Percentiles rank a stretch among this genome's conserved stretches.
phyloP scores from a whole-genome alignment of 2,329 filamentous ascomycete species.

The Aspergillus felis region DNA sequence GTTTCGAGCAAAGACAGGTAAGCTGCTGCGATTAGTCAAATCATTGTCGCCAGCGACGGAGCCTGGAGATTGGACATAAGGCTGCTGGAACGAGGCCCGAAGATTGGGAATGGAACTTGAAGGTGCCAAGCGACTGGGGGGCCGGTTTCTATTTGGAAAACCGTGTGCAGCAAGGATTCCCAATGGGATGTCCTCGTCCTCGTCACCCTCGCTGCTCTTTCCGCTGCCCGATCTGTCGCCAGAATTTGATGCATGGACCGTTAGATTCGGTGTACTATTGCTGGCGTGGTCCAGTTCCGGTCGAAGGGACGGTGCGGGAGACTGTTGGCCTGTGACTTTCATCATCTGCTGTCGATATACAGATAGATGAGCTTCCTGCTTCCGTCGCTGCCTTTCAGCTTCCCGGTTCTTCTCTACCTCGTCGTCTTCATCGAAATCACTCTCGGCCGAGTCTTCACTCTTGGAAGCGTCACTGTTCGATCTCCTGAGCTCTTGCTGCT shows the following conservation, averaged over 20 bases:
- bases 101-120: slow-evolving; percentile 70
- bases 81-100: slow-evolving; percentile 50
- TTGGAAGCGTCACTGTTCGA: slow-evolving; percentile 47
- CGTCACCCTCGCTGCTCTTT: slow-evolving; percentile 55
- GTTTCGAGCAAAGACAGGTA: slow-evolving; percentile 79
- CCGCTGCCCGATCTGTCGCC: slow-evolving; percentile 35
- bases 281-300: slow-evolving; percentile 53
- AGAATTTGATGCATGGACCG: slow-evolving; percentile 35
- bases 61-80: slow-evolving; percentile 50
- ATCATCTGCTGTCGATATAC: slow-evolving; percentile 95
- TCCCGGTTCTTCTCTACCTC: slow-evolving; percentile 71
- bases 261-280: slow-evolving; percentile 61
- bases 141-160: slow-evolving; percentile 74
- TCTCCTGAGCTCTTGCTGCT: slow-evolving; percentile 65
- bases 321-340: slow-evolving; percentile 80
- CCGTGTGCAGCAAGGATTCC: slow-evolving; percentile 85
- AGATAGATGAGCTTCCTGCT: slow-evolving; percentile 85
- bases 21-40: slow-evolving; percentile 45
- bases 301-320: slow-evolving; percentile 49
- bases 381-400: slow-evolving; percentile 71
- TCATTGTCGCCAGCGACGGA: slow-evolving; percentile 51
- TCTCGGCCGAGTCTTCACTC: slow-evolving; percentile 54
- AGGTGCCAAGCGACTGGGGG: slow-evolving; percentile 63
- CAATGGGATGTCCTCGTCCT: slow-evolving; percentile 83
- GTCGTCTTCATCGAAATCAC: slow-evolving; percentile 72